Evolutionary conservation across 2,329 filamentous ascomycete genomes (phyloP), one percentile per base, ranked within the genome.

Genomic region (Triangularia verruculosa): DNA sequence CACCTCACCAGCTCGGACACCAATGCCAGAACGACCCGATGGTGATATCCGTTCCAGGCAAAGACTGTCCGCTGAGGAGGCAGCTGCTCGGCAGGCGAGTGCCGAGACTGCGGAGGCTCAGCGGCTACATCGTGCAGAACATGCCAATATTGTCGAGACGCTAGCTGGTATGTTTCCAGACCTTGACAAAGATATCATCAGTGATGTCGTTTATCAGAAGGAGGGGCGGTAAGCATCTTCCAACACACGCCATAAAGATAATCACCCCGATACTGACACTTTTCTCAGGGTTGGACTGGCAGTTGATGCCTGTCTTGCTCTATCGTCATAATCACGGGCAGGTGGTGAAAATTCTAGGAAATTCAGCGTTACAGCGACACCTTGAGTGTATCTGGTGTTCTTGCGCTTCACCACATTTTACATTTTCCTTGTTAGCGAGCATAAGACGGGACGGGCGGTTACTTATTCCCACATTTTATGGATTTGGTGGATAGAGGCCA

Each of bases 81-180:
- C 92, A 25, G 93, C 93, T 0, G 93, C 93, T 2, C 83, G 92
- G 58, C 94, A 98, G 77, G 94, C 94, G 1, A 96, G 91, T 69
- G 93, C 91, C 0, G 94, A 98, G 76, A 86, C 86, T 6, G 94
- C 94, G 9, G 91, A 99, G 75, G 94, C 94, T 7, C 86, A 93
- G 68, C 83, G 90, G 15, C 86, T 98, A 65, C 88, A 95, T 69
- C 83, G 88, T 34, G 89, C 89, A 61, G 95, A 99, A 80, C 93
- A 98, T 76, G 83, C 86, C 61, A 94, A 93, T 70, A 88, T 99
- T 7, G 94, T 98, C 2, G 95, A 98, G 78, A 98, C 95, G 34
- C 79, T 99, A 63, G 89, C 92, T 56, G 90, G 92, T 70, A 99
- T 99, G 95, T 99, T 99, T 75, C 95, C 95, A 0, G 93, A 96